Conservation (phyloP, 2,329 filamentous ascomycete genomes). For the Aspergillus spinulosporus region DNA sequence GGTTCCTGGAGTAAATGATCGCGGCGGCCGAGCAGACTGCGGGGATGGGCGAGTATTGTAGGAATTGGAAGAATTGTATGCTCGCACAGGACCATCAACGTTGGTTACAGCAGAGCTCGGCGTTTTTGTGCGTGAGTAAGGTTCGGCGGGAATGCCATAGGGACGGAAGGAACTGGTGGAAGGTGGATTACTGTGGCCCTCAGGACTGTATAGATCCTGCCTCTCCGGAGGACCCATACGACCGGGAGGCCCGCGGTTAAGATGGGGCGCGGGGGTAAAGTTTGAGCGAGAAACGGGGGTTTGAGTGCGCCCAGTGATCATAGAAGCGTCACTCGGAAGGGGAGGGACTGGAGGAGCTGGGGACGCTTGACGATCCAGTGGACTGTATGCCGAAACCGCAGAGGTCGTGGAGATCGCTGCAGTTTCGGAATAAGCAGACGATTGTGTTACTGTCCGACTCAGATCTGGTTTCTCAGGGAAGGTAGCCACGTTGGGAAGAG, state of each 20-base stretch:
- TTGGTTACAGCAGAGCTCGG: slow-evolving; percentile 17
- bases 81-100: slow-evolving; percentile 18
- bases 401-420: slow-evolving; percentile 46
- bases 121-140: slow-evolving; percentile 24
- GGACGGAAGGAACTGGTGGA: slow-evolving; percentile 22
- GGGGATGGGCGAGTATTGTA: slow-evolving; percentile 13
- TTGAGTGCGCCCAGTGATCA: slow-evolving; percentile 26
- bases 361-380: slow-evolving; percentile 33
- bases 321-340: slow-evolving; percentile 28
- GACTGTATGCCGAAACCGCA: slow-evolving; percentile 36
- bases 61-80: slow-evolving; percentile 20
- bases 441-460: slow-evolving; percentile 47
- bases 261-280: slow-evolving; percentile 21
- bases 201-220: slow-evolving; percentile 12
- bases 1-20: slow-evolving; percentile 9
- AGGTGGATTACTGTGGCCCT: slow-evolving; percentile 4
- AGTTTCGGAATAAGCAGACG: slow-evolving; percentile 54
- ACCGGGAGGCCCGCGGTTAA: slow-evolving; percentile 22
- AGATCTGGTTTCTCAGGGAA: slow-evolving; percentile 45
- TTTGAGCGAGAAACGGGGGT: slow-evolving; percentile 19
- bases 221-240: slow-evolving; percentile 15
- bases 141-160: slow-evolving; percentile 24
- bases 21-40: slow-evolving; percentile 21
- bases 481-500: slow-evolving; percentile 42
- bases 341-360: slow-evolving; percentile 36